Conservation (phyloP, 225 moss, liverwort and hornwort genomes). For the Pseudoscleropodium purum region DNA sequence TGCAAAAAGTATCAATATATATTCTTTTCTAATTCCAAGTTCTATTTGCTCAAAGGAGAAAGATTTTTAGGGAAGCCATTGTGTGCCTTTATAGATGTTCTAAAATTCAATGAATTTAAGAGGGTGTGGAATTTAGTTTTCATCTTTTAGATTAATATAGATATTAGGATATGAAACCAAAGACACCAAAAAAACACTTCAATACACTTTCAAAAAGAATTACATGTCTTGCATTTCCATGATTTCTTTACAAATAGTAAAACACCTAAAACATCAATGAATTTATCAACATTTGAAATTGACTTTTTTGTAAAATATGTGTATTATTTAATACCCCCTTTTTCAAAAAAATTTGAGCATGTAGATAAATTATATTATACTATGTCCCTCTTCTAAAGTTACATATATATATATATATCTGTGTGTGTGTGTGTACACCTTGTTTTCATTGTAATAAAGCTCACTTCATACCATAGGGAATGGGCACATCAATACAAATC, state of each 20-base stretch:
- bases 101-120: neutral
- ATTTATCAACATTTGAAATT: too few relatives aligned
- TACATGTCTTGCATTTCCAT: neutral
- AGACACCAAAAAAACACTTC: too few relatives aligned
- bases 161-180: neutral
- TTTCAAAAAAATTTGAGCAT: neutral
- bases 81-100: neutral
- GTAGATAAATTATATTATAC: accelerated
- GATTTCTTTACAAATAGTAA: too few relatives aligned
- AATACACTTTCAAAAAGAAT: neutral
- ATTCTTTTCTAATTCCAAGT: neutral
- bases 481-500: neutral
- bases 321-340: neutral
- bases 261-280: too few relatives aligned
- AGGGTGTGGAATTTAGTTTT: too few relatives aligned
- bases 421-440: too few relatives aligned
- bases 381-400: neutral
- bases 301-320: too few relatives aligned
- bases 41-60: neutral
- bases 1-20: neutral
- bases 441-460: neutral
- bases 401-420: accelerated
- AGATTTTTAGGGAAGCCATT: accelerated
- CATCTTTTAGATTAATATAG: too few relatives aligned
- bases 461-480: too few relatives aligned